Base-by-base conservation (phyloP, 495 filamentous ascomycete species). In the Penicillium salamii region DNA sequence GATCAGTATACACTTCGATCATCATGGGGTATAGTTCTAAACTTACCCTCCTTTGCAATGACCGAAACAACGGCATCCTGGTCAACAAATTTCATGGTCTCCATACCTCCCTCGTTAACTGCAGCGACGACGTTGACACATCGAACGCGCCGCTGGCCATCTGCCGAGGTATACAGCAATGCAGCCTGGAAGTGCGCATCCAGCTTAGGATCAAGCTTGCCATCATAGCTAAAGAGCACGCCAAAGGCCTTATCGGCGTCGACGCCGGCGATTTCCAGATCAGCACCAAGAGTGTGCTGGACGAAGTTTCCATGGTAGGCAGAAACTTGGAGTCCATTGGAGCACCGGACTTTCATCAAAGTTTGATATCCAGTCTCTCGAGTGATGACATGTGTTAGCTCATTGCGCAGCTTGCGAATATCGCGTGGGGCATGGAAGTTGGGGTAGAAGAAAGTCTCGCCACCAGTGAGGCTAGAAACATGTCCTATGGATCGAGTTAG, bases 181-280 rank as follows among this genome's bases (percentile, higher is more conserved):
- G 93, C 93, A 19, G 89, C 87, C 69, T 99, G 93, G 79, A 99
- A 99, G 71, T 99, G 95, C 3, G 92, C 92, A 63, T 99, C 93
- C 15, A 97, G 78, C 64, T 96, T 96, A 18, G 90, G 75, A 70
- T 97, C 93, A 14, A 99, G 82, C 67, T 97, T 99, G 40, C 95
- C 93, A 65, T 99, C 93, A 62, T 97, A 96, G 61, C 84, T 87
- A 70, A 99, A 99, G 50, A 90, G 83, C 5, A 97, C 90, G 18
- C 85, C 89, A 48, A 99, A 74, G 4, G 90, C 89, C 68, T 96
- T 96, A 65, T 99, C 93, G 24, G 90, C 85, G 65, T 97, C 95
- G 52, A 97, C 82, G 36, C 87, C 80, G 11, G 92, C 95, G 57
- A 99, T 88, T 64, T 99, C 93, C 17, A 99, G 82, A 68, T 99